Conservation (phyloP, 2,329 filamentous ascomycete genomes). For the Trichocomaceae sp. region DNA sequence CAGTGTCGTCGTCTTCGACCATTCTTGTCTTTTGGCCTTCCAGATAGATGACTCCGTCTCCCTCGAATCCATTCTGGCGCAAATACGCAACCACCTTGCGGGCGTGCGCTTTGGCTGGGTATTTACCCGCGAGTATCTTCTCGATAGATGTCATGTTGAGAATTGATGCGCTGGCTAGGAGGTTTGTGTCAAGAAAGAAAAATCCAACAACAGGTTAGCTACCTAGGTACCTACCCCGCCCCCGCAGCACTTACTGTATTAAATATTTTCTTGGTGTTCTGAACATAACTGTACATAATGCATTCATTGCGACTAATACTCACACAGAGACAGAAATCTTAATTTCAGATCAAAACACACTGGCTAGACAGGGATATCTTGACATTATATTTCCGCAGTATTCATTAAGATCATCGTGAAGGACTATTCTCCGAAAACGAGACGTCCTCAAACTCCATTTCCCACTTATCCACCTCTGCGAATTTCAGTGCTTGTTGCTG, state of each 20-base stretch:
- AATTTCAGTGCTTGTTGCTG: conserved; percentile 32
- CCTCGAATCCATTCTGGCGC: conserved; percentile 55
- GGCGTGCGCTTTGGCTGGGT: conserved; percentile 82
- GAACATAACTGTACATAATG: neutral
- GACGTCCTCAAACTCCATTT: conserved; percentile 41
- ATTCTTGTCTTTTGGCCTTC: conserved; percentile 76
- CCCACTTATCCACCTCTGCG: conserved; percentile 37
- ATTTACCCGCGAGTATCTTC: conserved; percentile 50
- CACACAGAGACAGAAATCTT: neutral
- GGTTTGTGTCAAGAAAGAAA: neutral
- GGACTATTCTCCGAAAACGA: conserved; percentile 10
- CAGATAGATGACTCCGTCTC: conserved; percentile 73
- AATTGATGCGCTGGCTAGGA: neutral
- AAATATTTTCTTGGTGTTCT: neutral
- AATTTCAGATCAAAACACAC: neutral
- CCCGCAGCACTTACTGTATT: neutral
- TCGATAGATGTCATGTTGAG: conserved; percentile 27
- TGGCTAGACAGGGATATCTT: neutral
- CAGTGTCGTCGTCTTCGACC: conserved; percentile 83
- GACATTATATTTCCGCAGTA: neutral
- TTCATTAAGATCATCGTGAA: conserved; percentile 2
- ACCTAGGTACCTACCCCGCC: neutral
- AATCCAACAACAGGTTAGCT: neutral
- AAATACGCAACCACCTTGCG: conserved; percentile 76
- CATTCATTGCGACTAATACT: neutral